Evolutionary conservation across 2,329 filamentous ascomycete species (phyloP), one percentile per base, ranked within the genome.

Genomic region (Cladophialophora exuberans): DNA sequence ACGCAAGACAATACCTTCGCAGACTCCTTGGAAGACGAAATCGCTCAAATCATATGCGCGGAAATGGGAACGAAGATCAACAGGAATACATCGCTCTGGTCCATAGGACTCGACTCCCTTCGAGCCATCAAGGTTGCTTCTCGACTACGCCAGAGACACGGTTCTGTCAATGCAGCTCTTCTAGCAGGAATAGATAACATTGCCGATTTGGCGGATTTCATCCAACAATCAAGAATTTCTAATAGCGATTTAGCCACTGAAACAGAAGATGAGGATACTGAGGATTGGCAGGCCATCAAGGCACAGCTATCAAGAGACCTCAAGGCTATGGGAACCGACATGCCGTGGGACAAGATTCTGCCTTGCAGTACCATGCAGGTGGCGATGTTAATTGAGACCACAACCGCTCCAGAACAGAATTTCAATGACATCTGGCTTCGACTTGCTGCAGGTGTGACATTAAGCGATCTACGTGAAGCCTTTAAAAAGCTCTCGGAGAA

Each of bases 321-420:
- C 3, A 15, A 23, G 5, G 11, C 49, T 13, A 18, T 36, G n/a
- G 33, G 31, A 6, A 20, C 44, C 5, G 31, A 26, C 45, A 52
- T 18, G 56, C 59, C 30, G 46, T 69, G 48, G 17, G 67, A 74
- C 15, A 71, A 73, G 22, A 69, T 83, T 3, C 65, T 81, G 15
- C 79, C 79, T 3, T 94, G 89, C 67, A 92, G 86, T 3, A 80
- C 85, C 11, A 76, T 94, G 7, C 92, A 97, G 64, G 74, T 80
- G 15, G 85, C 89, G 1, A 95, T 96, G 90, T 77, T 96, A 13
- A 78, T 83, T 0, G 90, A 96, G 72, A 92, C 89, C 0, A 70
- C 78, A 2, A 76, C 74, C 15, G 76, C 85, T 56, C 60, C 76
- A 1, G 72, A 71, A 42, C 79, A 85, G 6, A 96, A 97, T 67